Base-by-base conservation (phyloP, 257 asterid species). In the Fraxinus anomala region DNA sequence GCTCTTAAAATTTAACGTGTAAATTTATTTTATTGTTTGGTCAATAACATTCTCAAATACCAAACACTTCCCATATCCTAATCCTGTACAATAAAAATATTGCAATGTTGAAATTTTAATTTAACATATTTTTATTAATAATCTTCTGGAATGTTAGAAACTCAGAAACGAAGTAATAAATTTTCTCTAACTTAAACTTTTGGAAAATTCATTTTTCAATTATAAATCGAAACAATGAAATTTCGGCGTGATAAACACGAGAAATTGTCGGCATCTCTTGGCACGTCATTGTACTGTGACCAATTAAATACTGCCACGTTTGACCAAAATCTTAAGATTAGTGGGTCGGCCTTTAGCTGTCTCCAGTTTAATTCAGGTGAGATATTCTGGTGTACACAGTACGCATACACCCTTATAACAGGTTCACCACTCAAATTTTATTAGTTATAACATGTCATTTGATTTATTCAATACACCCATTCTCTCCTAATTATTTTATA, bases 201-300 rank as follows among this genome's bases (percentile, higher is more conserved):
- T 33, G 36, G 36, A 33, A 33, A 33, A 33, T 33, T 33, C 44
- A 39, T 8, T 9, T 8, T 39, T 39, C 44, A 39, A 39, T 39
- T 39, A 39, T 31, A 31, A 39, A 8, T 39, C 13, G 9, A 39
- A 39, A 39, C 44, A 39, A 39, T 51, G 63, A 51, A 51, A 51
- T 51, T 51, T 51, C 7, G 63, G 61, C 19, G 61, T 49, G 61
- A 49, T 16, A 49, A 49, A 83, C 85, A 54, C 82, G 91, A 86
- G 81, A 88, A 80, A 82, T 81, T 88, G 95, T 88, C 92, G 95
- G 94, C 76, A 77, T 26, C 63, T 51, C 21, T 51, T 51, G 10
- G 24, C 63, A 17, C 7, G 2, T 14, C 63, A 51, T 17, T 51
- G 21, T 14, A 51, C 17, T 8, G 5, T 39, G 13, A 6, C 63